phyloP scores from a whole-genome alignment of 306 rosid genomes.

The Fragaria iinumae region DNA sequence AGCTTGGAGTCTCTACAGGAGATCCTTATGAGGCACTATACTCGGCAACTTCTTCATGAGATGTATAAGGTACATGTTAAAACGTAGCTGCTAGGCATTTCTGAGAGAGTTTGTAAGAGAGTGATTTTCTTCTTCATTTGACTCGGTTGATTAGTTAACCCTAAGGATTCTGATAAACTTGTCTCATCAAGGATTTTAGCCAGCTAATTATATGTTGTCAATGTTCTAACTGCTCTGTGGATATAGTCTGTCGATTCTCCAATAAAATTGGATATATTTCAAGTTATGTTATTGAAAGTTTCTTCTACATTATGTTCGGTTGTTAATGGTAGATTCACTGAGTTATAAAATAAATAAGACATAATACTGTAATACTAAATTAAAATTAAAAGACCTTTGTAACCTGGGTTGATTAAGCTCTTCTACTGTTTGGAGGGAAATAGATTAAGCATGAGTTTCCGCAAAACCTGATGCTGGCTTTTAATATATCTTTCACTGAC shows the following conservation, averaged over 20 bases:
- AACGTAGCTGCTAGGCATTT: conserved; percentile 2
- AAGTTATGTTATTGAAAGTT: not conserved
- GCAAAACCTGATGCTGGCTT: not conserved
- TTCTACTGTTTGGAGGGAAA: not conserved
- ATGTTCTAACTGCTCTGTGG: not conserved
- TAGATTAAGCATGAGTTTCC: not conserved
- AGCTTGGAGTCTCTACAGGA: conserved; percentile 84
- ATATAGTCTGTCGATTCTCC: not conserved
- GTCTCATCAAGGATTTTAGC: not conserved
- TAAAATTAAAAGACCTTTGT: not conserved
- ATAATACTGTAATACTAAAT: not conserved
- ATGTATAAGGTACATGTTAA: conserved; percentile 66
- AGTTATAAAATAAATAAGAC: not conserved
- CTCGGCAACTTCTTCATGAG: conserved; percentile 89
- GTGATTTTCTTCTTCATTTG: not conserved
- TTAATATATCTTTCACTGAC: not conserved
- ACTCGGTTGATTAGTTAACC: conserved; percentile 1
- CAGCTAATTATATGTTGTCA: not conserved
- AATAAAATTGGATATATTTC: not conserved
- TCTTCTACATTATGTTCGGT: not conserved
- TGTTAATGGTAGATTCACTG: not conserved
- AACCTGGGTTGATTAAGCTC: not conserved
- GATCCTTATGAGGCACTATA: conserved; percentile 76
- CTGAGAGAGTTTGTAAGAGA: not conserved
- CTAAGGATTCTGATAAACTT: not conserved